These are phyloP conservation scores for Amphicarpaea edgeworthii DNA, from an alignment of 306 rosid species.

Conservation along the genomic window DNA sequence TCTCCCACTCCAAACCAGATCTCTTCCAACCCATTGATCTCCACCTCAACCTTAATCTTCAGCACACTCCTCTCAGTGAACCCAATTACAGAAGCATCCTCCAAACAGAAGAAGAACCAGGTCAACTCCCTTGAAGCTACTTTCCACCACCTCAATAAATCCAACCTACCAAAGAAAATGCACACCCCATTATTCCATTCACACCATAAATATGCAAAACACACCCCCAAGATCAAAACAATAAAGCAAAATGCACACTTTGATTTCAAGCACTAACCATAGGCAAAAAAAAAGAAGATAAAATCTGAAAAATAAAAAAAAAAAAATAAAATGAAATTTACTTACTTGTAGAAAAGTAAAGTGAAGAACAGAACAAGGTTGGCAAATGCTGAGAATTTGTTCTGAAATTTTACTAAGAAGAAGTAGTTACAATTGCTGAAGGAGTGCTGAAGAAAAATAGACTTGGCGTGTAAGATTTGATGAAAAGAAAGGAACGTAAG, in stretches of 20 bases:
- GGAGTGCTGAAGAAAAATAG: constrained; percentile 30
- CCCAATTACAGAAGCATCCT: constrained; percentile 56
- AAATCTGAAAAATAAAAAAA: constrained; percentile 13
- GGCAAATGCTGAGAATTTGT: constrained; percentile 59
- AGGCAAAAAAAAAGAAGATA: constrained; percentile 21
- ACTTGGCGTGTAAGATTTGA: constrained; percentile 67
- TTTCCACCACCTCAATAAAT: constrained; percentile 38
- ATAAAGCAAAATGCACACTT: not conserved
- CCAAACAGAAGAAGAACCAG: constrained; percentile 53
- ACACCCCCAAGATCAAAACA: not conserved
- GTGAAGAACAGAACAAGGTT: constrained; percentile 39
- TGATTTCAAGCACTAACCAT: constrained; percentile 17
- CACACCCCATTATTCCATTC: constrained; percentile 19
- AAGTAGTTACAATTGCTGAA: constrained; percentile 25
- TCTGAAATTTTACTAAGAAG: constrained; percentile 31
- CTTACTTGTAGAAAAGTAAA: constrained; percentile 49
- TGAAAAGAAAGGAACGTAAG: constrained; percentile 53
- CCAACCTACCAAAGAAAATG: constrained; percentile 24
- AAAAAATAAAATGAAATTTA: constrained; percentile 7
- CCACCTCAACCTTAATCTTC: constrained; percentile 49
- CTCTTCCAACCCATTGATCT: constrained; percentile 78
- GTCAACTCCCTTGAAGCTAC: constrained; percentile 28
- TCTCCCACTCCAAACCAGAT: constrained; percentile 55
- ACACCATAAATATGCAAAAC: constrained; percentile 16
- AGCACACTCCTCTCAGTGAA: constrained; percentile 39